These are phyloP conservation scores for Penicillium sp. DNA, from an alignment of 2,329 filamentous ascomycete genomes.

Conservation along the genomic window DNA sequence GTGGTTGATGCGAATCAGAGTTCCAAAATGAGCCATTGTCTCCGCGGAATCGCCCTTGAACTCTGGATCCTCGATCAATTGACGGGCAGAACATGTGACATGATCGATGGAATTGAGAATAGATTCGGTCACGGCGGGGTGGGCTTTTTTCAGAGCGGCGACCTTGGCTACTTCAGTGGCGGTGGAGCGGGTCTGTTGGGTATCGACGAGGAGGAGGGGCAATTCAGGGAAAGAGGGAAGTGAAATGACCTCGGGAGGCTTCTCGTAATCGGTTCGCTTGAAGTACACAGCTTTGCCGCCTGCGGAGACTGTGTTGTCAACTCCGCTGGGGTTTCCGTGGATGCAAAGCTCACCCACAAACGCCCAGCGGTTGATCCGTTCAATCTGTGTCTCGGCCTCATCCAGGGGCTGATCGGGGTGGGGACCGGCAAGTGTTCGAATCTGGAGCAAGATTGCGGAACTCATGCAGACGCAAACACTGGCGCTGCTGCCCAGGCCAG, in stretches of 20 bases:
- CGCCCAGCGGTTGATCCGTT: conserved; percentile 96
- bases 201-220: conserved; percentile 86
- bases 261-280: conserved; percentile 73
- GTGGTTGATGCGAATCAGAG: conserved; percentile 92
- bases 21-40: conserved; percentile 73
- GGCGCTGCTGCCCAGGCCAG: conserved; percentile 90
- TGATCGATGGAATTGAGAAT: conserved; percentile 83
- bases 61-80: conserved; percentile 57
- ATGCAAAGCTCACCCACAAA: conserved; percentile 98
- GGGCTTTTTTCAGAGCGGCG: conserved; percentile 65
- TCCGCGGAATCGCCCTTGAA: conserved; percentile 67
- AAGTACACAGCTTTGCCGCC: conserved; percentile 95
- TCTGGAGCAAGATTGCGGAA: conserved; percentile 80
- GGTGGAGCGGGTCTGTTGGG: conserved; percentile 83
- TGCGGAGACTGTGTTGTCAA: conserved; percentile 94
- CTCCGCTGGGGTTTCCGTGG: conserved; percentile 92
- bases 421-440: conserved; percentile 83
- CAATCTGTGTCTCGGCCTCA: conserved; percentile 86
- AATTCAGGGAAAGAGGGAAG: conserved; percentile 89
- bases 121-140: conserved; percentile 74
- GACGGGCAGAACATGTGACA: conserved; percentile 58
- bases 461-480: conserved; percentile 89
- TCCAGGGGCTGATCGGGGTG: conserved; percentile 86
- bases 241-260: conserved; percentile 73
- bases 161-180: conserved; percentile 86